Evolutionary conservation across 2,329 filamentous ascomycete genomes (phyloP).

Genomic region (Exophiala lecanii-corni): DNA sequence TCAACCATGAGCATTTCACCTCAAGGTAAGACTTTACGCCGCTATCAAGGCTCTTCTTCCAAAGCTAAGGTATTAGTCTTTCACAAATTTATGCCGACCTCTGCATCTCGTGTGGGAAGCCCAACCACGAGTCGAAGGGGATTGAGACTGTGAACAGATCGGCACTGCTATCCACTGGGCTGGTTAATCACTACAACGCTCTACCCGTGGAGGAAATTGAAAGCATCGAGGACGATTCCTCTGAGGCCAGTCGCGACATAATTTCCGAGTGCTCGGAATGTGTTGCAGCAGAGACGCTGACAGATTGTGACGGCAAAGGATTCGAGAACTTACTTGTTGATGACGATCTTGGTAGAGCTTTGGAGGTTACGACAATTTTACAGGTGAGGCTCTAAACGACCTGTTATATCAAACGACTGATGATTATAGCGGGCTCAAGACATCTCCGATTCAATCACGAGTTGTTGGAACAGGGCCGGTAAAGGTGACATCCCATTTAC

Average conservation of each 20-base stretch:
- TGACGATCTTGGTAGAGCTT: conserved; percentile 23
- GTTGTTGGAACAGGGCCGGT: conserved; percentile 26
- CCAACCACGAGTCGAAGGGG: conserved; percentile 12
- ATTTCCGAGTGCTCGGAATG: conserved; percentile 13
- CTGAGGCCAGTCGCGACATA: not conserved
- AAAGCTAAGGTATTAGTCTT: conserved; percentile 9
- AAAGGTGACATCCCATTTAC: conserved; percentile 18
- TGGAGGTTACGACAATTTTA: conserved; percentile 22
- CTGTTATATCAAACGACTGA: conserved; percentile 3
- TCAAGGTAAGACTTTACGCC: conserved; percentile 22
- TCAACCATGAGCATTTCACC: conserved; percentile 31
- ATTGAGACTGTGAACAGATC: not conserved
- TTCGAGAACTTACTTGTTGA: conserved; percentile 19
- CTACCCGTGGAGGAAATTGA: conserved; percentile 14
- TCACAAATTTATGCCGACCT: conserved; percentile 27
- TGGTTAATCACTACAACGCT: conserved; percentile 20
- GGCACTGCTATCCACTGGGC: not conserved
- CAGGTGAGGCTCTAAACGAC: conserved; percentile 19
- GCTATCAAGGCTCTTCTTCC: not conserved
- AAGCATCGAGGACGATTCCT: conserved; percentile 6
- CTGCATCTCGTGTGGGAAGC: conserved; percentile 23
- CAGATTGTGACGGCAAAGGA: conserved; percentile 1
- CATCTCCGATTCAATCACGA: conserved; percentile 13
- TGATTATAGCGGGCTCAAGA: conserved; percentile 14
- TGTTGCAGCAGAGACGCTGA: not conserved